Base-by-base conservation (phyloP, 2,329 filamentous ascomycete species). In the Aspergillus arachidicola region DNA sequence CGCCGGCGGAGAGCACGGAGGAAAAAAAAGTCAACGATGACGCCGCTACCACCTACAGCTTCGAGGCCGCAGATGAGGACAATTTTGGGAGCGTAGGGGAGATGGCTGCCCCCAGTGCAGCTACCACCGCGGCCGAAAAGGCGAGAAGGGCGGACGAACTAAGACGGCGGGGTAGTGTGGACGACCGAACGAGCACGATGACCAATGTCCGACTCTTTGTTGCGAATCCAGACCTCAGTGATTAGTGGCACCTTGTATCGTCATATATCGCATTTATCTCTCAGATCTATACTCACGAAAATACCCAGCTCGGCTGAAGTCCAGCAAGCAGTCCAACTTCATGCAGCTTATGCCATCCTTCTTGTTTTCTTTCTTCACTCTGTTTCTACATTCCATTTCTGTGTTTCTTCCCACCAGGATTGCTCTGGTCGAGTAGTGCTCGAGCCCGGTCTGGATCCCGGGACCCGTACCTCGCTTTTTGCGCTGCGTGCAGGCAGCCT, bases 11-110 rank as follows among this genome's bases (percentile, higher is more conserved):
- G 53, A 68, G 65, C 11, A 64, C 70, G 16, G 72, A 74, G 51
- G 68, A 72, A 30, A 68, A 78, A 50, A 68, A 72, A 58, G 70
- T 66, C 53, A 70, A 71, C 59, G 70, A 74, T 55, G 71, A 78
- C 62, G 64, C 69, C n/a, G 66, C 69, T 6, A 76, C 72, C 21
- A 72, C 64, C 30, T 68, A 78, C 57, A 76, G 73, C 38, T 69
- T 71, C 19, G 73, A 71, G 46, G 76, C 73, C 56, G 76, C 80
- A 34, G 77, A 80, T 45, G 84, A 86, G 64, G 82, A 85, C 63
- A 81, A 79, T 59, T 88, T 88, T 71, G 86, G 85, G 30, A 79
- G 80, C 6, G 73, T 86, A 43, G 83, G 82, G 23, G 81, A 84
- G 36, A 82, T 89, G 75, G 73, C 79, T 68, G 76, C 79, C 60